These are phyloP conservation scores for Diplogelasinospora grovesii DNA, from an alignment of 495 filamentous ascomycete species.

Conservation along the genomic window DNA sequence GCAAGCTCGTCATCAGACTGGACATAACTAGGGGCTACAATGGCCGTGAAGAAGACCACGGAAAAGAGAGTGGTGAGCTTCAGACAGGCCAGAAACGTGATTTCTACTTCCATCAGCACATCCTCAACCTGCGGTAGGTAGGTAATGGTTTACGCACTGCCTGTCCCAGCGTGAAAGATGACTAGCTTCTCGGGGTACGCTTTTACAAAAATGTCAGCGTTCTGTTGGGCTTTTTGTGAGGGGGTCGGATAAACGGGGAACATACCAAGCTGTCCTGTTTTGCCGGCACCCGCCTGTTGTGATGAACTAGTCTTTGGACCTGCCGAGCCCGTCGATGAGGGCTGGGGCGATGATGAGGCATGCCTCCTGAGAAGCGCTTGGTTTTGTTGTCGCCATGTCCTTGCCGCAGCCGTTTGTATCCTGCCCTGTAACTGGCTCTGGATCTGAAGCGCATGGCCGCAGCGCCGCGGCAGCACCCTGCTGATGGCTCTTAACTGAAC, in stretches of 20 bases:
- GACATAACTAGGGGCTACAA: constrained; percentile 58
- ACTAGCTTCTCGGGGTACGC: constrained; percentile 53
- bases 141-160: constrained; percentile 23
- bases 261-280: no score
- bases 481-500: no score
- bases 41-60: constrained; percentile 53
- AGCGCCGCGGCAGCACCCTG: no score
- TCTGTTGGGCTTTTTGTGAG: background rate
- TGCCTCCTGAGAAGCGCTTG: no score
- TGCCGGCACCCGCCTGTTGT: background rate
- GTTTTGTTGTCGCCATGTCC: no score
- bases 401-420: no score
- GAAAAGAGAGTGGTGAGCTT: constrained; percentile 67
- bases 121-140: background rate
- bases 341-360: background rate
- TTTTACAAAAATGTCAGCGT: background rate
- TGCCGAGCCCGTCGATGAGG: background rate
- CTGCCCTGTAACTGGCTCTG: no score
- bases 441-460: no score
- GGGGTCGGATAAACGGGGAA: no score
- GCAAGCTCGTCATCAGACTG: constrained; percentile 39
- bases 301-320: no score
- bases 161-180: constrained; percentile 67
- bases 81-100: constrained; percentile 58
- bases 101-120: constrained; percentile 20